These are phyloP conservation scores for Globisporangium nagaii DNA, from an alignment of 352 stramenopile genomes.

Conservation along the genomic window DNA sequence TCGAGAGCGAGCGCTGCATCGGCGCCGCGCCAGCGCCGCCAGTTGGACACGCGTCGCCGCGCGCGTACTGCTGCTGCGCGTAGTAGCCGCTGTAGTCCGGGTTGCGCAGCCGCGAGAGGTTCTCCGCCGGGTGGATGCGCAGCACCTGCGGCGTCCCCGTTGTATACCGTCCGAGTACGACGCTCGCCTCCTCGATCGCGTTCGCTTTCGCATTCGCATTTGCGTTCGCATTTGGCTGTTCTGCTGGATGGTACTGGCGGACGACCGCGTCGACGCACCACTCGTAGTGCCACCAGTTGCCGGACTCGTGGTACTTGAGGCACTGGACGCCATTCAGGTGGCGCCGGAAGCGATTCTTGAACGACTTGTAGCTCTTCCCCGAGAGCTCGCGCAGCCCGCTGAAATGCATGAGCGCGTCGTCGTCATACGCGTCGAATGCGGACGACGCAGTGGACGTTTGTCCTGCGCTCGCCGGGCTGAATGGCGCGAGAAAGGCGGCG, in stretches of 20 bases:
- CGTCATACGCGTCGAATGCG: background rate
- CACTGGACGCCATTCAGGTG: conserved; percentile 45
- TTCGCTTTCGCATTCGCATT: background rate
- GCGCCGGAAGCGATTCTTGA: conserved; percentile 65
- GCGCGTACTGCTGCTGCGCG: conserved; percentile 42
- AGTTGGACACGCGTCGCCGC: conserved; percentile 32
- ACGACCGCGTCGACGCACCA: conserved; percentile 73
- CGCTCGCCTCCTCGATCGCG: conserved; percentile 13
- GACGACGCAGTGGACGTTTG: background rate
- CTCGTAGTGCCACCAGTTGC: conserved; percentile 82
- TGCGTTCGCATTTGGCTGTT: background rate
- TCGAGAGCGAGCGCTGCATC: conserved; percentile 19
- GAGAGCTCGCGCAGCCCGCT: conserved; percentile 59
- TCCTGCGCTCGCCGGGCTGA: no score
- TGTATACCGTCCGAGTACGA: conserved; percentile 41
- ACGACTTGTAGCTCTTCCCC: conserved; percentile 50
- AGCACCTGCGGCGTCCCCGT: conserved; percentile 25
- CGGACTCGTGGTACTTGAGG: conserved; percentile 50
- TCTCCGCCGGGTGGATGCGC: conserved; percentile 29
- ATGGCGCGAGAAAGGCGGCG: background rate
- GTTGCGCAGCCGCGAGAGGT: conserved; percentile 31
- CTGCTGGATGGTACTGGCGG: conserved; percentile 54
- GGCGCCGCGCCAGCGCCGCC: conserved; percentile 6
- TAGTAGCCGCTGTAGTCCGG: conserved; percentile 54
- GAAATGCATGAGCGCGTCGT: conserved; percentile 22